Evolutionary conservation across 2,329 filamentous ascomycete genomes (phyloP), one percentile per base, ranked within the genome.

Genomic region (Tolypocladium ovalisporum): DNA sequence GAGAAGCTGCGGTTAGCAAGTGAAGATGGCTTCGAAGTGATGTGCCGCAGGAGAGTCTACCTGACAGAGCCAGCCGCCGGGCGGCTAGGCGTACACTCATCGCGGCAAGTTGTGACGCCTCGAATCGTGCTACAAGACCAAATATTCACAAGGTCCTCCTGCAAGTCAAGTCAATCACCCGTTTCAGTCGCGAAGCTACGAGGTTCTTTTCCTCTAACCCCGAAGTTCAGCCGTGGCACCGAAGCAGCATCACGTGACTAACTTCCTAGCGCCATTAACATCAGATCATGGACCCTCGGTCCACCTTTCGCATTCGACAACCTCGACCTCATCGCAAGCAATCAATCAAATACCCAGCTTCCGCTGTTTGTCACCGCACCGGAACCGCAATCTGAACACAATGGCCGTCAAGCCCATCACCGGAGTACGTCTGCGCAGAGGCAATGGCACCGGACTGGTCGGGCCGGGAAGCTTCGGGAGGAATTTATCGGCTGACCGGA

Each of bases 71-170:
- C 64, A 87, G 74, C 74, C 81, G 81, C 75, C 83, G 75, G 65
- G 83, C 77, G 64, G 85, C 83, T 67, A 84, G 74, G 71, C 81
- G 80, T 65, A 87, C 72, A 73, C 78, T 88, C 87, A 90, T 90
- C 68, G 63, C 67, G 53, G 62, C 61, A 52, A 47, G 22, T 52
- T 36, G 56, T 32, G 9, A 32, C 51, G 39, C 36, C 44, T 47
- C 49, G 13, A 4, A 15, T 44, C 36, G 5, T 51, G 52, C 35
- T 12, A 57, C 42, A 22, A n/a, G n/a, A n/a, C n/a, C 37, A 34
- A 35, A 34, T 22, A 29, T 55, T 55, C 54, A 7, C 29, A 12
- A 36, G 27, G n/a, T 27, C 39, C 27, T 55, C 39, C 53, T 13
- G 36, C 9, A 51, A 34, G 19, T 9, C 47, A 15, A 27, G 12